phyloP scores from a whole-genome alignment of 768 basidiomycete genomes.

The Hypholoma sublateritium region DNA sequence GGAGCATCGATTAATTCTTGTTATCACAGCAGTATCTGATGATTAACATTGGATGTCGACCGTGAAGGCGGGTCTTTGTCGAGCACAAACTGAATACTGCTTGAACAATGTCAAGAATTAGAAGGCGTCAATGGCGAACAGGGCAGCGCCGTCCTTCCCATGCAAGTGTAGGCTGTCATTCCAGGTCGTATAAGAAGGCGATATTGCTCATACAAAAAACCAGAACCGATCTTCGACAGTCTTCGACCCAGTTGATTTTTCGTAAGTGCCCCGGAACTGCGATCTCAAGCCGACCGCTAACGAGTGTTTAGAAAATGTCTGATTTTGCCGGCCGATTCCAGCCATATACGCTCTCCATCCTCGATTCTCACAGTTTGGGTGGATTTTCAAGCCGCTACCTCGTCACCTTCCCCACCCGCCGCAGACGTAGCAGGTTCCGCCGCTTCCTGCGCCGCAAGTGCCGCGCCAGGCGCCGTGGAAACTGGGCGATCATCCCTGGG shows the following conservation, averaged over 20 bases:
- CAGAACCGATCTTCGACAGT: background rate
- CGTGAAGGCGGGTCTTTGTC: background rate
- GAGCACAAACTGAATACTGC: background rate
- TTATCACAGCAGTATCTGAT: too few species aligned
- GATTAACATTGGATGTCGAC: too few species aligned
- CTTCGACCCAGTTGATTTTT: background rate
- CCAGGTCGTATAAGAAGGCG: background rate
- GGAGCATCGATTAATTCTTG: background rate
- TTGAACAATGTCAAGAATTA: background rate
- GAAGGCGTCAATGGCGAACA: background rate
- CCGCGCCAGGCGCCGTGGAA: background rate
- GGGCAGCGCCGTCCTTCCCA: background rate
- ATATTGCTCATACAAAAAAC: background rate
- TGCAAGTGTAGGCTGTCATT: background rate
- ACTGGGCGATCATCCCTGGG: slow-evolving; percentile 3
- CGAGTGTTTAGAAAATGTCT: background rate
- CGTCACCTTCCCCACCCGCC: background rate
- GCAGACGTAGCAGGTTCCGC: background rate
- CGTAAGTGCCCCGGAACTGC: background rate
- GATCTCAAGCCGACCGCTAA: background rate
- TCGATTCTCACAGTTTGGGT: background rate
- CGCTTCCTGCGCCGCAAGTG: background rate
- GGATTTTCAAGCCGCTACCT: background rate
- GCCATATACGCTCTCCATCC: slow-evolving; percentile 1
- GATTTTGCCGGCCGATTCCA: background rate